Evolutionary conservation across 192 early-diverging fungal genomes (phyloP).

Genomic region (Mortierella alpina): DNA sequence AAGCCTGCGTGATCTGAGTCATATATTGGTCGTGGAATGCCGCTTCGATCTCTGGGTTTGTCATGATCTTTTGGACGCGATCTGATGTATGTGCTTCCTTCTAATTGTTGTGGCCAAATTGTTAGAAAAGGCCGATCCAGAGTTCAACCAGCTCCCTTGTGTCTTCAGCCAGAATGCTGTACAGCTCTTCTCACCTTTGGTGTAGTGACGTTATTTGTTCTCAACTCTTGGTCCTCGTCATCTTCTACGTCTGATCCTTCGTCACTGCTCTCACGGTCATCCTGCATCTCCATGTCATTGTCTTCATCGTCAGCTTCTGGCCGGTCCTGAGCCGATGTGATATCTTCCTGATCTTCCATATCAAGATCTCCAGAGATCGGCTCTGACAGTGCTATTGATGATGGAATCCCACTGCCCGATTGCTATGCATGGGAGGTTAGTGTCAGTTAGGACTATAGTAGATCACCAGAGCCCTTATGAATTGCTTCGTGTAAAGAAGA

Average conservation of each 20-base stretch:
- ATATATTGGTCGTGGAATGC: constrained; percentile 48
- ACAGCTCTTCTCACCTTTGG: constrained; percentile 6
- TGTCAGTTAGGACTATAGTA: not conserved
- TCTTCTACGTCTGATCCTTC: constrained; percentile 39
- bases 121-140: not conserved
- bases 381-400: constrained; percentile 37
- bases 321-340: not conserved
- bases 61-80: constrained; percentile 37
- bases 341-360: not conserved
- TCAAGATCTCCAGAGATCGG: not conserved
- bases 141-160: not conserved
- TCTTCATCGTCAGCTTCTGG: constrained; percentile 17
- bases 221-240: constrained; percentile 44
- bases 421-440: constrained; percentile 5
- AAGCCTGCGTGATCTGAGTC: constrained; percentile 48
- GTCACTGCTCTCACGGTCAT: constrained; percentile 39
- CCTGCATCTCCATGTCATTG: constrained; percentile 30
- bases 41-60: constrained; percentile 48
- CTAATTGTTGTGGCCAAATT: not conserved
- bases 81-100: constrained; percentile 48
- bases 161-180: not conserved
- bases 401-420: constrained; percentile 12
- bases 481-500: not conserved
- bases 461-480: not conserved
- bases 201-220: constrained; percentile 4